Evolutionary conservation across 1,139 yeast species (phyloP), one percentile per base, ranked within the genome.

Genomic region (Lodderomyces metapsilosis): DNA sequence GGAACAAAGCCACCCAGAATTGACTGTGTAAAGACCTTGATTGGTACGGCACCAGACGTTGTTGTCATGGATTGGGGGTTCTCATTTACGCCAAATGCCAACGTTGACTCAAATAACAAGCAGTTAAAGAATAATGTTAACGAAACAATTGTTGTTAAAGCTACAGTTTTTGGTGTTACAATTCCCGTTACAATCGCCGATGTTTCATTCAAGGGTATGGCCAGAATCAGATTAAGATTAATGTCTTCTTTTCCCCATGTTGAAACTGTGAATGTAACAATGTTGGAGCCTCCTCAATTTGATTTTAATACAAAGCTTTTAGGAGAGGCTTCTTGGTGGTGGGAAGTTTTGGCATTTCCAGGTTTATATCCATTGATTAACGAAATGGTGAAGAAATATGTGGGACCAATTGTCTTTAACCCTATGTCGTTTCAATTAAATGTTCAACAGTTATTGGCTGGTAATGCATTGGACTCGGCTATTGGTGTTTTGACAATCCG

Each of bases 11-110:
- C 98, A 9, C 96, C 96, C 28, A 78, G 98, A 61, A 74, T 92
- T 46, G 97, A 92, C 57, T 75, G 76, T 48, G 97, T 91, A 20
- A 87, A 92, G 58, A 88, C 97, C 2, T 78, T 89, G 54, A 85
- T 83, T 38, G 88, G 92, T 46, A 91, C 97, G 17, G 84, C 81
- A 23, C 87, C 86, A 47, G 97, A 91, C 57, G 84, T 92, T 44
- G 95, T 91, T 12, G 96, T 92, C 39, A 89, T 94, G 96, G 95
- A 92, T 69, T 92, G 96, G 96, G 82, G 84, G 40, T 70, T 85
- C 42, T 82, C 96, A 1, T 88, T 89, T 65, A 85, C 88, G 33
- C 98, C 98, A n/a, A 88, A 88, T 61, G 88, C 89, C 39, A 64
- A 79, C 42, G 84, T 84, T 38, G 98, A 92, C 62, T 69, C 88